Conservation (phyloP, 371 early-diverging fungal species). For the Fennellomyces sp. region DNA sequence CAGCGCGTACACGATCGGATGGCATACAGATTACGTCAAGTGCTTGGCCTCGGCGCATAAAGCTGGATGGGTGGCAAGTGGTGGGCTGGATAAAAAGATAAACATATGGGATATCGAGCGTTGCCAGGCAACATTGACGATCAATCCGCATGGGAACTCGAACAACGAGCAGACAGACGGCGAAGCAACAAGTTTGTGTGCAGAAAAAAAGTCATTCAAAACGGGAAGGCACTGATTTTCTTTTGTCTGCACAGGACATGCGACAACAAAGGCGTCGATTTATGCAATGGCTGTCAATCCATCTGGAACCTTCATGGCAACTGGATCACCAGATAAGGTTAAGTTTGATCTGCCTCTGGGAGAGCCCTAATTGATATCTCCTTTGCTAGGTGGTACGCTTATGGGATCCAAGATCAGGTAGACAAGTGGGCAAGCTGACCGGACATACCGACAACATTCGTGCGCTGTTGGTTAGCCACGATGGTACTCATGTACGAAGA, state of each 20-base stretch:
- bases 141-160: conserved; percentile 23
- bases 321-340: conserved; percentile 91
- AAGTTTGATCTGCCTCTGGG: background rate
- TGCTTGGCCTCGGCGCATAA: conserved; percentile 71
- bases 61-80: conserved; percentile 86
- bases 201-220: background rate
- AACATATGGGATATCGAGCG: conserved; percentile 85
- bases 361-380: background rate
- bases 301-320: conserved; percentile 69
- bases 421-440: conserved; percentile 74
- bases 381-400: conserved; percentile 77
- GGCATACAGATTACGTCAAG: conserved; percentile 88
- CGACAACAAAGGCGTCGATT: conserved; percentile 68
- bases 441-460: conserved; percentile 96
- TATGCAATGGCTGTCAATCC: conserved; percentile 79
- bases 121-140: conserved; percentile 27
- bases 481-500: conserved; percentile 81
- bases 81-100: conserved; percentile 91
- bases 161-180: background rate
- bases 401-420: conserved; percentile 86
- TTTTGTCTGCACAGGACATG: background rate
- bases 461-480: conserved; percentile 82
- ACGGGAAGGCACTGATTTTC: background rate
- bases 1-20: conserved; percentile 69
- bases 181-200: background rate